phyloP scores from a whole-genome alignment of 2,329 filamentous ascomycete genomes.

The Colletotrichum truncatum region DNA sequence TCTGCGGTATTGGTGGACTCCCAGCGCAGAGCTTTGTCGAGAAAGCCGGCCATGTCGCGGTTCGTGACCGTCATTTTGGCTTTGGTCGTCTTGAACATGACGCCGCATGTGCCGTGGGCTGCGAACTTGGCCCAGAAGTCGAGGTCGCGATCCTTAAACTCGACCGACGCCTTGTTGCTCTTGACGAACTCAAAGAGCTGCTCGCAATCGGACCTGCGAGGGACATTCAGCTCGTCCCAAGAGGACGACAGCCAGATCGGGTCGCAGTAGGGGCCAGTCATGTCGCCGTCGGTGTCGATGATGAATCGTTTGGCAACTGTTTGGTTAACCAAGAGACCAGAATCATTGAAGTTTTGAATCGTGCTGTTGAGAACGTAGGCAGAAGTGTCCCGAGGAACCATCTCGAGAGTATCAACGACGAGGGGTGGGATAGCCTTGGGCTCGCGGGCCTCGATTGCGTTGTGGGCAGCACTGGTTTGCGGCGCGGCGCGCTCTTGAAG shows the following conservation, averaged over 20 bases:
- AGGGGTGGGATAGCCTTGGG: not conserved
- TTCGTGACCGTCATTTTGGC: not conserved
- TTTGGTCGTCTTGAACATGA: constrained; percentile 10
- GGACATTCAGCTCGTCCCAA: constrained; percentile 1
- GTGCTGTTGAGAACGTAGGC: constrained; percentile 10
- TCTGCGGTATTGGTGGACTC: not conserved
- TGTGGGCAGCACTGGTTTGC: not conserved
- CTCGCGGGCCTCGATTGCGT: not conserved
- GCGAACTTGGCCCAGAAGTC: constrained; percentile 12
- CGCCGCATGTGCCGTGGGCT: constrained; percentile 16
- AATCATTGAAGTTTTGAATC: not conserved
- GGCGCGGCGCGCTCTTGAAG: not conserved
- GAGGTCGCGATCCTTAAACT: constrained; percentile 13
- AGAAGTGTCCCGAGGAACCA: constrained; percentile 12
- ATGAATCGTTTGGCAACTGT: constrained; percentile 10
- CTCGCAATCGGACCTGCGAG: constrained; percentile 2
- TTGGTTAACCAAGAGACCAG: not conserved
- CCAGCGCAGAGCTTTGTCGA: constrained; percentile 1
- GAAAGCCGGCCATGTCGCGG: constrained; percentile 16
- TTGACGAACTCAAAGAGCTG: constrained; percentile 1
- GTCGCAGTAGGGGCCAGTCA: constrained; percentile 4
- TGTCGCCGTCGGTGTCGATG: not conserved
- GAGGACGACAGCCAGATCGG: constrained; percentile 12
- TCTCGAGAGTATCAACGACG: constrained; percentile 2
- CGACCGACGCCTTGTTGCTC: constrained; percentile 9